Percentiles rank a stretch among this genome's conserved stretches.
Evolutionary conservation across 164 flowering plant genomes (phyloP).

Genomic region (Santalum album): DNA sequence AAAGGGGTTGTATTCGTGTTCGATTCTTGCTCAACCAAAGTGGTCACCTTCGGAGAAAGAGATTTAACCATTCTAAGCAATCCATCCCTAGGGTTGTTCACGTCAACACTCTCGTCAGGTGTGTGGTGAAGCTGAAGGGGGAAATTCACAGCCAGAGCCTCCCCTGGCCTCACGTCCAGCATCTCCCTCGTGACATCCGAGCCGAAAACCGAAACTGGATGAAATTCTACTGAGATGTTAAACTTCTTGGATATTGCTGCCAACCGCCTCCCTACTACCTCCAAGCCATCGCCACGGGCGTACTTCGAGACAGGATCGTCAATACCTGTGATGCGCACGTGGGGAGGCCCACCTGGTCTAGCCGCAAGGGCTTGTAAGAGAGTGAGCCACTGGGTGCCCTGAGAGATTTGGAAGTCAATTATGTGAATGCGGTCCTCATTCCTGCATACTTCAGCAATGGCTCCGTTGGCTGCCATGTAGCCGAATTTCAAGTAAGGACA

Average conservation of each 20-base stretch:
- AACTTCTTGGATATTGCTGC: slow-evolving; percentile 46
- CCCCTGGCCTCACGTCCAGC: slow-evolving; percentile 62
- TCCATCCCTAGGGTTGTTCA: slow-evolving; percentile 61
- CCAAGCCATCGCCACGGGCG: slow-evolving; percentile 64
- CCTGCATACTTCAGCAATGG: slow-evolving; percentile 72
- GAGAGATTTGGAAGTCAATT: slow-evolving; percentile 70
- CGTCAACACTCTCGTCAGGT: slow-evolving; percentile 72
- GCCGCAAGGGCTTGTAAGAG: slow-evolving; percentile 76
- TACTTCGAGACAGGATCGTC: slow-evolving; percentile 59
- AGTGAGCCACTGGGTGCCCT: slow-evolving; percentile 75
- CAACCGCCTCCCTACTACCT: slow-evolving; percentile 41
- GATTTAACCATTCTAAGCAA: slow-evolving; percentile 64
- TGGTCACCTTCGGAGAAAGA: slow-evolving; percentile 55
- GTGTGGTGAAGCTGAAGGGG: slow-evolving; percentile 71
- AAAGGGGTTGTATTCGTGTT: slow-evolving; percentile 78
- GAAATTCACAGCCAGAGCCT: slow-evolving; percentile 73
- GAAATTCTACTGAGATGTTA: slow-evolving; percentile 57
- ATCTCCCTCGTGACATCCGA: slow-evolving; percentile 41
- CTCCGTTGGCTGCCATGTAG: slow-evolving; percentile 88
- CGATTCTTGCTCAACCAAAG: slow-evolving; percentile 75
- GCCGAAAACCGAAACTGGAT: slow-evolving; percentile 46
- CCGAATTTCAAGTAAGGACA: slow-evolving; percentile 85
- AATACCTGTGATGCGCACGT: slow-evolving; percentile 68
- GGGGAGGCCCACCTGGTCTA: slow-evolving; percentile 71
- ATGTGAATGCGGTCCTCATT: slow-evolving; percentile 62